Evolutionary conservation across 2,329 filamentous ascomycete genomes (phyloP), one percentile per base, ranked within the genome.

Genomic region (Penicillium verrucosum): DNA sequence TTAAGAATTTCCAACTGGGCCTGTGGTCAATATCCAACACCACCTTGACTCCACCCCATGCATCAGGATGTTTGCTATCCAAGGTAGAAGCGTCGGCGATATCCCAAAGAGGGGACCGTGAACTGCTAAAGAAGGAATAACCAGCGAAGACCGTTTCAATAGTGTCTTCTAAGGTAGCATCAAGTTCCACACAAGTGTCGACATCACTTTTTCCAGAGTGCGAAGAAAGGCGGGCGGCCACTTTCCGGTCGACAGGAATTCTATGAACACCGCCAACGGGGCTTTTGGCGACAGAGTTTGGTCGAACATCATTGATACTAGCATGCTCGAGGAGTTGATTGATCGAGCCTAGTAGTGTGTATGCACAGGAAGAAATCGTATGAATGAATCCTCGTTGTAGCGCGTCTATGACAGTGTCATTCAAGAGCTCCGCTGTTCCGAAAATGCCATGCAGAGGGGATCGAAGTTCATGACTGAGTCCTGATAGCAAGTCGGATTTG

Each of bases 331-430:
- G 63, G 18, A 74, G 60, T 30, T 72, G 65, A 32, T 73, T 68
- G 16, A 77, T 67, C 0, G 74, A 76, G 32, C 76, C 73, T 1
- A 76, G 64, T 1, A 77, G 58, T 1, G 74, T 76, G n/a, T 69
- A 67, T 1, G 72, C 74, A 47, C 73, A 77, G 18, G 65, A 71
- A 27, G 70, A 67, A 27, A 76, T 69, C 0, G 73, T 68, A 30
- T 66, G 58, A 9, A 70, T 36, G 36, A 71, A 60, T 11, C 62
- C 60, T 34, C 53, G 57, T 30, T 71, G 68, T 7, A 63, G 58
- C 9, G 60, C 51, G 37, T 62, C 56, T 12, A 66, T 62, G 4
- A 44, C 54, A 23, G 60, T 66, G 16, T 68, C 65, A 30, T 64
- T 53, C 8, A 71, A 47, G 9, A 70, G 59, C 29, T 71, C 66